Evolutionary conservation across 202 grass and related monocot genomes (phyloP).

Genomic region (Schoenoplectus tabernaemontani): DNA sequence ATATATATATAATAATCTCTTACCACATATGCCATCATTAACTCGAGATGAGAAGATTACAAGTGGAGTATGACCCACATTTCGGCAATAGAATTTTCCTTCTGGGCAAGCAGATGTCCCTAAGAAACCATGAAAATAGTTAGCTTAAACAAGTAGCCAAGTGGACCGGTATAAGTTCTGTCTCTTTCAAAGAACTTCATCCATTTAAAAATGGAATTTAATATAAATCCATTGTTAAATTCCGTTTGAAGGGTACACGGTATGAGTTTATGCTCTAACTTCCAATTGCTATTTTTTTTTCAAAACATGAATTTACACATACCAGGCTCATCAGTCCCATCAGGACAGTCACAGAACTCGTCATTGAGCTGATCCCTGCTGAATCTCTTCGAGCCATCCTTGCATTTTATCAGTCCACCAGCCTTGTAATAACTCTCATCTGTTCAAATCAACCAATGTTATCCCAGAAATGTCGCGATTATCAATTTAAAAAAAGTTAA

Average conservation of each 20-base stretch:
- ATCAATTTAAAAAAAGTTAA: background rate
- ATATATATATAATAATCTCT: constrained; percentile 9
- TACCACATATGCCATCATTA: constrained; percentile 94
- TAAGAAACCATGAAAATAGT: constrained; percentile 20
- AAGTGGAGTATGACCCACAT: constrained; percentile 59
- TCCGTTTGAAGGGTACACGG: background rate
- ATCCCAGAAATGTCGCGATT: constrained; percentile 18
- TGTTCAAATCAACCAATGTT: constrained; percentile 27
- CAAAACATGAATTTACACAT: background rate
- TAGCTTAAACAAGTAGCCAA: background rate
- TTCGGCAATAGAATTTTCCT: constrained; percentile 93
- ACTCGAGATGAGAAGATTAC: constrained; percentile 79
- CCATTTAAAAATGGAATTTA: background rate
- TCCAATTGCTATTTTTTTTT: background rate
- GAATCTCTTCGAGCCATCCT: constrained; percentile 79
- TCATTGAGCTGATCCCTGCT: constrained; percentile 78
- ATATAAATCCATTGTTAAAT: constrained; percentile 2
- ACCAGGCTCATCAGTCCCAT: constrained; percentile 98
- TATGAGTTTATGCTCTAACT: background rate
- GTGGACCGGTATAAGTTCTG: background rate
- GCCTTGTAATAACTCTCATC: constrained; percentile 75
- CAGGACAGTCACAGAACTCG: constrained; percentile 91
- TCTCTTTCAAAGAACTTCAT: background rate
- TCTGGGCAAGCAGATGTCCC: constrained; percentile 91
- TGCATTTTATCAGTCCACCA: constrained; percentile 80